Percentiles rank a stretch among this genome's conserved stretches.
These are phyloP conservation scores for Zea mays DNA, from an alignment of 176 grass and related monocot genomes.

Conservation along the genomic window DNA sequence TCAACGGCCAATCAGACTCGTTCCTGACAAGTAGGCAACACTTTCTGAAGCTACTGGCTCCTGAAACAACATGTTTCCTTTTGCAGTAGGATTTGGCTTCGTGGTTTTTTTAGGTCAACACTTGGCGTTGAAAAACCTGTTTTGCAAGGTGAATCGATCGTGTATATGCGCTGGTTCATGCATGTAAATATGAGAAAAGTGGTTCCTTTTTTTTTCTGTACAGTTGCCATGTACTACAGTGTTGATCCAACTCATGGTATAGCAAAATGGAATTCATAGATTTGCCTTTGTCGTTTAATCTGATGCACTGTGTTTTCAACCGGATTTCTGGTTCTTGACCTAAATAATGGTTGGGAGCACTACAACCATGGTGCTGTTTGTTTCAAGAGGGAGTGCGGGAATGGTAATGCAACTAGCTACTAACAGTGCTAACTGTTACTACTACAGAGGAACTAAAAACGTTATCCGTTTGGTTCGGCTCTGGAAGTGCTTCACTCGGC, in stretches of 20 bases:
- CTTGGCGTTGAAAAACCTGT: conserved; percentile 28
- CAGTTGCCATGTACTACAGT: conserved; percentile 28
- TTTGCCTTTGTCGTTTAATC: neutral
- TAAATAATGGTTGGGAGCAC: no score
- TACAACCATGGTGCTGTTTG: no score
- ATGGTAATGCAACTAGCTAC: no score
- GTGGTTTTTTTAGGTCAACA: neutral
- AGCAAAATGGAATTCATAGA: conserved; percentile 20
- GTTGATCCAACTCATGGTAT: conserved; percentile 29
- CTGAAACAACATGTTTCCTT: conserved; percentile 16
- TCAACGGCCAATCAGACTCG: conserved; percentile 32
- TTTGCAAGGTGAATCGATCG: conserved; percentile 31
- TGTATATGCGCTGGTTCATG: conserved; percentile 41
- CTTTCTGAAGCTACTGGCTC: conserved; percentile 27
- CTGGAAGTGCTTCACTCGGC: no score
- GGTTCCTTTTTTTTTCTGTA: conserved; percentile 15
- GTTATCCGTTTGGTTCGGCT: no score
- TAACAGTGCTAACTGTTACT: no score
- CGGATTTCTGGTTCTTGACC: neutral
- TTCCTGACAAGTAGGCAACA: conserved; percentile 19
- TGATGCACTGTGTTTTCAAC: neutral
- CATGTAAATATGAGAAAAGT: conserved; percentile 51
- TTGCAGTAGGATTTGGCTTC: conserved; percentile 19
- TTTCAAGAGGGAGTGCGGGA: no score
- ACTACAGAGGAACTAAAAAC: no score